These are phyloP conservation scores for Torulaspora microellipsoides DNA, from an alignment of 805 yeast genomes.

Conservation along the genomic window DNA sequence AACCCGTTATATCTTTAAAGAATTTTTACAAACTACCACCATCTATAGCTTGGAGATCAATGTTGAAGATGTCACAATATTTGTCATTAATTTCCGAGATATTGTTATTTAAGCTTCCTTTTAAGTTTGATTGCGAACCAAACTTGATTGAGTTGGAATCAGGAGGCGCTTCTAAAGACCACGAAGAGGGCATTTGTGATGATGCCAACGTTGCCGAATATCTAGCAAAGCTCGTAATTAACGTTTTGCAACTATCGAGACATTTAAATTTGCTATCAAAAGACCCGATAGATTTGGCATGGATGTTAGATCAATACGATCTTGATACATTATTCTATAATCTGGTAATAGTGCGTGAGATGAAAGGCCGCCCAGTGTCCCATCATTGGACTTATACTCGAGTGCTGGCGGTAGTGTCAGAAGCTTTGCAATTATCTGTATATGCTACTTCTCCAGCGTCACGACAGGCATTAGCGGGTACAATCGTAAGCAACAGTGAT, in stretches of 20 bases:
- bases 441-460: slow-evolving; percentile 14
- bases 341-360: slow-evolving; percentile 11
- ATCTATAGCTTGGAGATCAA: slow-evolving; percentile 18
- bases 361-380: slow-evolving; percentile 12
- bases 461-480: slow-evolving; percentile 10
- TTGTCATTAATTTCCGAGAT: slow-evolving; percentile 14
- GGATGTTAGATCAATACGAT: slow-evolving; percentile 25
- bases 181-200: slow-evolving; percentile 4
- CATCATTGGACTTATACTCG: slow-evolving; percentile 15
- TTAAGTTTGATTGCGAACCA: slow-evolving; percentile 4
- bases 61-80: slow-evolving; percentile 23
- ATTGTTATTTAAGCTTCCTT: slow-evolving; percentile 15
- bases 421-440: slow-evolving; percentile 12
- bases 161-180: background rate
- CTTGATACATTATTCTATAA: slow-evolving; percentile 28
- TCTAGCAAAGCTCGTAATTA: slow-evolving; percentile 18
- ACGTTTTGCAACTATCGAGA: slow-evolving; percentile 17
- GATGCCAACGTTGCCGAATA: slow-evolving; percentile 11
- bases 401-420: slow-evolving; percentile 14
- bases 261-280: slow-evolving; percentile 15
- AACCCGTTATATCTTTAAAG: slow-evolving; percentile 26
- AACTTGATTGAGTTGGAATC: slow-evolving; percentile 1
- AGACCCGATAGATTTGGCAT: slow-evolving; percentile 15
- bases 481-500: slow-evolving; percentile 14
- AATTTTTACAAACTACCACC: slow-evolving; percentile 21